These are phyloP conservation scores for Punctularia strigosozonata DNA, from an alignment of 768 basidiomycete species.

Conservation along the genomic window DNA sequence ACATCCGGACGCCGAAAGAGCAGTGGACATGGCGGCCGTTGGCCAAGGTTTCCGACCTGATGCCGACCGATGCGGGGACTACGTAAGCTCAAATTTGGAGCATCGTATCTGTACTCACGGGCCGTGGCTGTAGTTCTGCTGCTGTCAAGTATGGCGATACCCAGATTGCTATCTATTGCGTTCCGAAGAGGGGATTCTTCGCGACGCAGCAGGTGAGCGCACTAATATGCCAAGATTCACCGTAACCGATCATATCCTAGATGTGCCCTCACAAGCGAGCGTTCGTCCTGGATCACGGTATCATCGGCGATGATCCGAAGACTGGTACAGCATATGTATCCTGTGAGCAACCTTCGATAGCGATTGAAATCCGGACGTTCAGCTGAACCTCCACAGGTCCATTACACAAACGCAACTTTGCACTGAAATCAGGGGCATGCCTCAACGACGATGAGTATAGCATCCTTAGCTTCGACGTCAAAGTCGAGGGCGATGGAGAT, in stretches of 20 bases:
- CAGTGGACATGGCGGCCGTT: slow-evolving; percentile 49
- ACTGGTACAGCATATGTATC: slow-evolving; percentile 37
- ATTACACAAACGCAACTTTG: slow-evolving; percentile 58
- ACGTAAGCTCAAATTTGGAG: slow-evolving; percentile 23
- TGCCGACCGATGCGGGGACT: slow-evolving; percentile 30
- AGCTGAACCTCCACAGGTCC: slow-evolving; percentile 28
- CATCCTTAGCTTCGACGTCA: slow-evolving; percentile 50
- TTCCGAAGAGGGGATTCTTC: slow-evolving; percentile 45
- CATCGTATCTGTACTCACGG: background rate
- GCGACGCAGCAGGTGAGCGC: slow-evolving; percentile 53
- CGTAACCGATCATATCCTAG: slow-evolving; percentile 9
- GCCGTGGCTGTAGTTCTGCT: slow-evolving; percentile 18
- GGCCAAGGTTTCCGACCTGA: slow-evolving; percentile 35
- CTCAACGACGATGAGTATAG: slow-evolving; percentile 46
- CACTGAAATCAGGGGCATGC: slow-evolving; percentile 42
- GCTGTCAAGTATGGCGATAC: slow-evolving; percentile 53
- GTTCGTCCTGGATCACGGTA: slow-evolving; percentile 59
- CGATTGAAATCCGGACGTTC: background rate
- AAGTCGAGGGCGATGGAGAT: no score
- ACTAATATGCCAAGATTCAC: background rate
- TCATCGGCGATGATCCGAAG: slow-evolving; percentile 51
- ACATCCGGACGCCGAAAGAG: slow-evolving; percentile 30
- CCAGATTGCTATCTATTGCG: slow-evolving; percentile 58
- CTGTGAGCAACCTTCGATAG: slow-evolving; percentile 20
- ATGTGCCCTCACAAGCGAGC: slow-evolving; percentile 44